Percentiles rank a stretch among this genome's conserved stretches.
Conservation (phyloP, 495 filamentous ascomycete genomes). For the Astrocystis sublimbata region DNA sequence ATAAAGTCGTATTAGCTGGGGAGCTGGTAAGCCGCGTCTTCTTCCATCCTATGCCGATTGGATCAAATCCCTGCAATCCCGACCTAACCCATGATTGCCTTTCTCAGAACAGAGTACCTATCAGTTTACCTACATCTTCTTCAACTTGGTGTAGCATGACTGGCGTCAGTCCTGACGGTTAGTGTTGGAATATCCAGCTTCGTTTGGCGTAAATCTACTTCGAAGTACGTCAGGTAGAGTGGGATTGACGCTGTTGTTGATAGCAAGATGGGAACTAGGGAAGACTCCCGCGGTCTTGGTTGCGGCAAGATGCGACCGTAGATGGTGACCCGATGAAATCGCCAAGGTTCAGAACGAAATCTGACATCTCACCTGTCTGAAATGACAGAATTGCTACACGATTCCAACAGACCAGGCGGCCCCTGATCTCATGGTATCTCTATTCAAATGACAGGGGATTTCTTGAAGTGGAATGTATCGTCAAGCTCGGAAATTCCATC, state of each 20-base stretch:
- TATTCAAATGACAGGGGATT: no score
- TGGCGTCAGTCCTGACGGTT: not conserved
- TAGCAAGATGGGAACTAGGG: no score
- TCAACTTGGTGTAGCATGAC: not conserved
- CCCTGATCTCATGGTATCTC: slow-evolving; percentile 16
- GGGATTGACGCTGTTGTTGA: no score
- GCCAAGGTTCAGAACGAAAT: not conserved
- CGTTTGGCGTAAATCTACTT: not conserved
- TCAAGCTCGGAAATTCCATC: slow-evolving; percentile 52
- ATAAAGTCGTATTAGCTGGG: slow-evolving; percentile 18
- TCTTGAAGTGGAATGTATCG: slow-evolving; percentile 59
- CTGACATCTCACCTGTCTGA: slow-evolving; percentile 16
- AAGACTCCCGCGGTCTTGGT: not conserved
- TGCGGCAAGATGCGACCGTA: slow-evolving; percentile 3
- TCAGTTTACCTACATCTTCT: not conserved
- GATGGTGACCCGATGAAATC: not conserved
- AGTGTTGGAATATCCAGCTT: slow-evolving; percentile 1
- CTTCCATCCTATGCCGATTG: slow-evolving; percentile 14
- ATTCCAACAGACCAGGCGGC: slow-evolving; percentile 15
- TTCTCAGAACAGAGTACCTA: not conserved
- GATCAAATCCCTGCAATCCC: slow-evolving; percentile 9
- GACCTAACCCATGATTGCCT: slow-evolving; percentile 14
- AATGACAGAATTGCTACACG: slow-evolving; percentile 16
- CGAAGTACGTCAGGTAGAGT: not conserved
- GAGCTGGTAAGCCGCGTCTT: slow-evolving; percentile 18